These are phyloP conservation scores for Nematodospora anomalae DNA, from an alignment of 1,139 yeast species.

Conservation along the genomic window DNA sequence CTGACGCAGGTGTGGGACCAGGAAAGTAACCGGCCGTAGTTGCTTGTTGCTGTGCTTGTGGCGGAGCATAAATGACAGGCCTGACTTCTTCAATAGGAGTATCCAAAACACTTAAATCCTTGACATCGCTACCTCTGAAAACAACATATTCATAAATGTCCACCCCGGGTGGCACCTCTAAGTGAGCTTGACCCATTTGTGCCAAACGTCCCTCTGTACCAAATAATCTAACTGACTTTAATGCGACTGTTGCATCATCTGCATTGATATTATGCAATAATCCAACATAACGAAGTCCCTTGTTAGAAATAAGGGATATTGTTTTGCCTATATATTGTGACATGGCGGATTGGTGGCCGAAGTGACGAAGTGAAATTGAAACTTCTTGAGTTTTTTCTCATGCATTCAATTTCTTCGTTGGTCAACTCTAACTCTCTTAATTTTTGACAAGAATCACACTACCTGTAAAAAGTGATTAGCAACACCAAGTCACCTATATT, in stretches of 20 bases:
- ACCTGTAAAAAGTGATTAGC: too few species aligned
- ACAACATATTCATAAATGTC: constrained; percentile 79
- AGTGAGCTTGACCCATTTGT: constrained; percentile 55
- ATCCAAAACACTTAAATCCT: constrained; percentile 83
- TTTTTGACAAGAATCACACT: too few species aligned
- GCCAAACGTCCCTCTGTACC: constrained; percentile 92
- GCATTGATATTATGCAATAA: constrained; percentile 83
- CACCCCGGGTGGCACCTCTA: constrained; percentile 73
- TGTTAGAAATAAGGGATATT: constrained; percentile 82
- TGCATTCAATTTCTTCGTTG: too few species aligned
- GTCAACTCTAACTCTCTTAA: too few species aligned
- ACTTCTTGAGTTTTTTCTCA: too few species aligned
- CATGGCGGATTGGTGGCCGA: constrained; percentile 38
- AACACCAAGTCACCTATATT: too few species aligned
- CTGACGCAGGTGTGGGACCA: constrained; percentile 14
- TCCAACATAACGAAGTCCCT: constrained; percentile 90
- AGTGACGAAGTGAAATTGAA: too few species aligned
- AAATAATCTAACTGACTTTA: constrained; percentile 76
- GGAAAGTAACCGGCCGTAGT: constrained; percentile 15
- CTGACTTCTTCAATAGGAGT: constrained; percentile 54
- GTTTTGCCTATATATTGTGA: constrained; percentile 91
- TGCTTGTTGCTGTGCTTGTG: constrained; percentile 23
- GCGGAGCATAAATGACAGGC: constrained; percentile 34
- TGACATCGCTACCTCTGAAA: constrained; percentile 90
- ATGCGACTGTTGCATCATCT: constrained; percentile 86